Percentiles rank a stretch among this genome's conserved stretches.
Evolutionary conservation across 2,329 filamentous ascomycete species (phyloP).

Genomic region (Venturia effusa): DNA sequence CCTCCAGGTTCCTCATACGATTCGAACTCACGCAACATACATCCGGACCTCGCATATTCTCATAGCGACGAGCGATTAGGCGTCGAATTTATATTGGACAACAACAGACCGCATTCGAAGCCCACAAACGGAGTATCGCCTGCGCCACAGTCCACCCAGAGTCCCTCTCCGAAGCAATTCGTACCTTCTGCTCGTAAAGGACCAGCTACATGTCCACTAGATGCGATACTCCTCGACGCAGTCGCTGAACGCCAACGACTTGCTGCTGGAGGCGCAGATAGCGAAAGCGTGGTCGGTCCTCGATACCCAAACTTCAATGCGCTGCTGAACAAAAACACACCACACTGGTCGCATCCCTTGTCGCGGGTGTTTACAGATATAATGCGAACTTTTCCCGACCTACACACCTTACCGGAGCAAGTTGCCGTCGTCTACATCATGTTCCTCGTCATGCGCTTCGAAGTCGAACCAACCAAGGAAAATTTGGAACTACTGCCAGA

Average conservation of each 20-base stretch:
- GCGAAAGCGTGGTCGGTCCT: constrained; percentile 60
- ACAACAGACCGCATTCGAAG: constrained; percentile 41
- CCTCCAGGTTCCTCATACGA: neutral
- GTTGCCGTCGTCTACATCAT: constrained; percentile 75
- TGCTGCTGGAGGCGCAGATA: constrained; percentile 47
- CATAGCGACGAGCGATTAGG: constrained; percentile 49
- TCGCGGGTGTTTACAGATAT: constrained; percentile 83
- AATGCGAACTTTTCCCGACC: constrained; percentile 69
- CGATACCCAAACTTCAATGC: constrained; percentile 71
- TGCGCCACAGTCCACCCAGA: constrained; percentile 15
- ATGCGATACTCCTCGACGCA: constrained; percentile 71
- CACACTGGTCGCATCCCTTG: constrained; percentile 58
- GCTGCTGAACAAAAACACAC: constrained; percentile 59
- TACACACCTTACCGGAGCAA: constrained; percentile 68
- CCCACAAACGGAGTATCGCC: constrained; percentile 36
- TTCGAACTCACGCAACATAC: neutral
- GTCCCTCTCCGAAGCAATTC: constrained; percentile 14
- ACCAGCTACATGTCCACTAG: constrained; percentile 63
- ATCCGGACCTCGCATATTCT: constrained; percentile 5
- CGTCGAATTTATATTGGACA: constrained; percentile 60
- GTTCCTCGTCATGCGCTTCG: constrained; percentile 77
- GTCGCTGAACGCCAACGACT: constrained; percentile 57
- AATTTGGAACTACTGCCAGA: constrained; percentile 69
- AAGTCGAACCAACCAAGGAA: constrained; percentile 65
- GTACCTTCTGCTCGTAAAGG: constrained; percentile 40